phyloP scores from a whole-genome alignment of 1,284 basidiomycete species.

The Cryptococcus wingfieldii region DNA sequence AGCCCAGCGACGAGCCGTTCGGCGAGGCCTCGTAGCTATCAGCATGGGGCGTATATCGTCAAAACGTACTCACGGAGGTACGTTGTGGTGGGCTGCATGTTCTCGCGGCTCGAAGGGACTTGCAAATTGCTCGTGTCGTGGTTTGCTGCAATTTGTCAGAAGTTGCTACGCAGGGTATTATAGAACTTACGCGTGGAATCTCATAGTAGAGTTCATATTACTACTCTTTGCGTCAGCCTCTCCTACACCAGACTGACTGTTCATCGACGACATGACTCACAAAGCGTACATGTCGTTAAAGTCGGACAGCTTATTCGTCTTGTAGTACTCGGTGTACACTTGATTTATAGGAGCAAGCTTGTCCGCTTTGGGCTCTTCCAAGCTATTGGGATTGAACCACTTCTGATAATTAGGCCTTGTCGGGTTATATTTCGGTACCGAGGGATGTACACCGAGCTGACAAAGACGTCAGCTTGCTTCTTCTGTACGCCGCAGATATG shows the following conservation, averaged over 20 bases:
- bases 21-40: constrained; percentile 11
- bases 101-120: constrained; percentile 44
- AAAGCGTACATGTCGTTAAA: constrained; percentile 60
- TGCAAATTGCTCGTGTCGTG: constrained; percentile 30
- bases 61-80: constrained; percentile 5
- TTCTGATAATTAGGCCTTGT: constrained; percentile 65
- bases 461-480: not conserved
- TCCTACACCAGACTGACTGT: not conserved
- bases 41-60: not conserved
- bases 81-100: constrained; percentile 5
- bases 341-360: constrained; percentile 51
- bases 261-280: constrained; percentile 17
- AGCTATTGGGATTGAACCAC: constrained; percentile 73
- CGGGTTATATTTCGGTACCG: constrained; percentile 15
- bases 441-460: constrained; percentile 64
- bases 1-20: constrained; percentile 40
- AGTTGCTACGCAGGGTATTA: not conserved
- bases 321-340: constrained; percentile 88
- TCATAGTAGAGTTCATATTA: constrained; percentile 44
- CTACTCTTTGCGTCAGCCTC: constrained; percentile 6
- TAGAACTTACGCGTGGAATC: constrained; percentile 26
- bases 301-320: constrained; percentile 57
- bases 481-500: not conserved
- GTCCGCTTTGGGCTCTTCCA: constrained; percentile 55
- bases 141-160: constrained; percentile 19